These are phyloP conservation scores for Pseudogymnoascus sp. DNA, from an alignment of 2,329 filamentous ascomycete genomes.

Conservation along the genomic window DNA sequence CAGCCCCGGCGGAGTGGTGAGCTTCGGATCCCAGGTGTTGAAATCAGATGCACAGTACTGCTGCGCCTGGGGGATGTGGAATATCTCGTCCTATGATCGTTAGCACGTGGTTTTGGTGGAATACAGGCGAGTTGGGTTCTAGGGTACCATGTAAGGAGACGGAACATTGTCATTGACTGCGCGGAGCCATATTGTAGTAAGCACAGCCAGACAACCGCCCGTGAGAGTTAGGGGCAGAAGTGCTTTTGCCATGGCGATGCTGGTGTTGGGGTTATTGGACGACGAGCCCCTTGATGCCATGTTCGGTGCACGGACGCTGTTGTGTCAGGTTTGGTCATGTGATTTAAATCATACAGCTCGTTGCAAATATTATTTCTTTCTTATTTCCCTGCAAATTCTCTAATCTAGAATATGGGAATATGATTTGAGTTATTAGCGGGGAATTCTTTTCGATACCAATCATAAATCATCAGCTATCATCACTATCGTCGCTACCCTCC, in stretches of 20 bases:
- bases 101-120: background rate
- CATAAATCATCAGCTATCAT: background rate
- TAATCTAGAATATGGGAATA: background rate
- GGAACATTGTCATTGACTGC: background rate
- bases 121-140: too few species aligned
- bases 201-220: background rate
- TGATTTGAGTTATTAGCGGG: background rate
- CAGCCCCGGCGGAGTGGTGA: constrained; percentile 90
- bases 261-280: background rate
- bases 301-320: background rate
- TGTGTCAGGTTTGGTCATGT: background rate
- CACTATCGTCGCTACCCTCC: constrained; percentile 8
- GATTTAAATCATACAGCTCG: background rate
- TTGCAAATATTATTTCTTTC: background rate
- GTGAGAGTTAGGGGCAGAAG: background rate
- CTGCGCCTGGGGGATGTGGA: constrained; percentile 87
- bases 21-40: constrained; percentile 85
- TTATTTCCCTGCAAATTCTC: background rate
- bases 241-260: background rate
- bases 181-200: background rate
- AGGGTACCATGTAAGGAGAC: background rate
- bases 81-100: constrained; percentile 64
- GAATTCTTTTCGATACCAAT: background rate
- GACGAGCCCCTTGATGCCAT: background rate
- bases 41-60: constrained; percentile 73